Conservation (phyloP, 2,329 filamentous ascomycete species). For the Fusarium sp. region DNA sequence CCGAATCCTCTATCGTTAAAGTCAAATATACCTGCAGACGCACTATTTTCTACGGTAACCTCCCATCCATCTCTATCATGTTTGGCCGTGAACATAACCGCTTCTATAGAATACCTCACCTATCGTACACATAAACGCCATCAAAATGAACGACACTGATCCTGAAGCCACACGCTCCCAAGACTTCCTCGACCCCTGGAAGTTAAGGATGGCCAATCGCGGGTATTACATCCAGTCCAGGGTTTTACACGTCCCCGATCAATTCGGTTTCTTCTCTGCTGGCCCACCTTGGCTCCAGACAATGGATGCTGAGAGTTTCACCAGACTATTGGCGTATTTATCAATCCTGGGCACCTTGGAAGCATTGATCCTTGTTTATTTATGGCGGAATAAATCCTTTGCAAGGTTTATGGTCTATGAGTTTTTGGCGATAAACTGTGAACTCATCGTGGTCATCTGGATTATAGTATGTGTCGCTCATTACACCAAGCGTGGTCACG, state of each 20-base stretch:
- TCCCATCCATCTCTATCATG: background rate
- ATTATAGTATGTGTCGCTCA: background rate
- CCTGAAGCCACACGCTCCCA: background rate
- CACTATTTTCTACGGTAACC: background rate
- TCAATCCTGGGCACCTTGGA: background rate
- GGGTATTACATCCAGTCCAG: constrained; percentile 4
- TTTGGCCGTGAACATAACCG: background rate
- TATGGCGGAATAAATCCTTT: background rate
- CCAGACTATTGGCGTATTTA: background rate
- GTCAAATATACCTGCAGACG: background rate
- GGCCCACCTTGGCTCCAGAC: background rate
- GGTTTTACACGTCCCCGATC: constrained; percentile 12
- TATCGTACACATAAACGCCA: background rate
- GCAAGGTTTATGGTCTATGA: background rate
- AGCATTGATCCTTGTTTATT: background rate
- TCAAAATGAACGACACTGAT: background rate
- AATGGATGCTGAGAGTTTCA: background rate
- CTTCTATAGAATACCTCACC: background rate
- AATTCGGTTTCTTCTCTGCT: constrained; percentile 1
- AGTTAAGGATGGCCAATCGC: background rate
- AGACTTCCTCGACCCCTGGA: background rate
- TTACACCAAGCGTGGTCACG: background rate
- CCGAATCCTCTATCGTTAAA: background rate
- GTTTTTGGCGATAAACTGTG: background rate
- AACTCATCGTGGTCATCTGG: background rate